Conservation (phyloP, 129 eudicot genomes). For the Kitagawia praeruptora region DNA sequence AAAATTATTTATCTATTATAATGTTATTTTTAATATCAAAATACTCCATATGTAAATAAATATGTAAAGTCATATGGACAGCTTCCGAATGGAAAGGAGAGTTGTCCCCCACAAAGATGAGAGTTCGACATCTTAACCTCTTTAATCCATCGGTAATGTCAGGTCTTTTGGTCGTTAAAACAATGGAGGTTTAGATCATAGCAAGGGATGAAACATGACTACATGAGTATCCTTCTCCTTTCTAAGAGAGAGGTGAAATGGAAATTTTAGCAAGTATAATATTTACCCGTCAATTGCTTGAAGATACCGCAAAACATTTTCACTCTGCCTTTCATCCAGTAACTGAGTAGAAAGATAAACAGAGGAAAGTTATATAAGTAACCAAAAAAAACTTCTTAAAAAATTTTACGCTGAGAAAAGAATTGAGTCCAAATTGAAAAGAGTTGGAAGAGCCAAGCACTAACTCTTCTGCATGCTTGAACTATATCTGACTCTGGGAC, state of each 20-base stretch:
- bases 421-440: no score
- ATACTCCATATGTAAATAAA: neutral
- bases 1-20: no score
- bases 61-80: constrained; percentile 61
- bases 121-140: constrained; percentile 72
- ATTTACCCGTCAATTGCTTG: no score
- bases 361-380: no score
- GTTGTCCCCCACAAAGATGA: constrained; percentile 80
- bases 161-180: constrained; percentile 48
- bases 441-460: no score
- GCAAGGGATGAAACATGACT: neutral
- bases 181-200: constrained; percentile 12
- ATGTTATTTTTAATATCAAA: neutral
- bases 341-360: no score
- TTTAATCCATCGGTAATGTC: constrained; percentile 77
- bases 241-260: neutral
- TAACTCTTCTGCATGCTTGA: no score
- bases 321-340: no score
- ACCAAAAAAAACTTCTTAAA: no score
- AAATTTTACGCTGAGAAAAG: no score
- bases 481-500: no score
- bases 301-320: no score
- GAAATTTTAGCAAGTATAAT: neutral
- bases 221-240: neutral
- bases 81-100: constrained; percentile 90